Evolutionary conservation across 257 asterid species (phyloP).

Genomic region (Nicotiana obtusifolia): DNA sequence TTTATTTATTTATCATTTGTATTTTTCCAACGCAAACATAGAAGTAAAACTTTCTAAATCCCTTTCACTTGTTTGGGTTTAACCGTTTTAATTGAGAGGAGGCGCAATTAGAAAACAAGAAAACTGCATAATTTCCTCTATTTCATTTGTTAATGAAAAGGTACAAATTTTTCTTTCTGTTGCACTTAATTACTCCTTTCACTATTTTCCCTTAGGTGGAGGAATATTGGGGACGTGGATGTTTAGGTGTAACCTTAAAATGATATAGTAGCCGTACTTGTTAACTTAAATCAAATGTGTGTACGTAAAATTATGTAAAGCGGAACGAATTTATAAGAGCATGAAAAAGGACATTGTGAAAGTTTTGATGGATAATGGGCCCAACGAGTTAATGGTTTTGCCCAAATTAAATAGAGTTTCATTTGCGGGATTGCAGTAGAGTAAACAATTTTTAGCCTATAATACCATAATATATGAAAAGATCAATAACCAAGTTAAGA

Average conservation of each 20-base stretch:
- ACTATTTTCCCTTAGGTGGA: neutral
- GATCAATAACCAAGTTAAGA: no score
- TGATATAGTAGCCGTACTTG: neutral
- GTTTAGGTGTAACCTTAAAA: no score
- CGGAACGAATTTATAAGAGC: neutral
- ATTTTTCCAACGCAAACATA: neutral
- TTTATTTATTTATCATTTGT: no score
- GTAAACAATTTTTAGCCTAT: neutral
- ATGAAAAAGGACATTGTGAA: neutral
- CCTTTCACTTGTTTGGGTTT: slow-evolving; percentile 1
- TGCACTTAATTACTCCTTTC: neutral
- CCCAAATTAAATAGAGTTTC: neutral
- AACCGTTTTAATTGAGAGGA: neutral
- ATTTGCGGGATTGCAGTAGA: neutral
- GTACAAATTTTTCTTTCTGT: neutral
- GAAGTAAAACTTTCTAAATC: neutral
- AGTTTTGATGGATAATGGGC: neutral
- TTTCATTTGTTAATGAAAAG: neutral
- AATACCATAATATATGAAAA: no score
- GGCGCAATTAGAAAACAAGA: neutral
- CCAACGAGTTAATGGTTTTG: neutral
- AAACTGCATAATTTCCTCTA: neutral
- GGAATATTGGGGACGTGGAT: no score
- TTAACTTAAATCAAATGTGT: neutral
- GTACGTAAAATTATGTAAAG: neutral